These are phyloP conservation scores for Glomus cerebriforme DNA, from an alignment of 192 early-diverging fungal species.

Conservation along the genomic window DNA sequence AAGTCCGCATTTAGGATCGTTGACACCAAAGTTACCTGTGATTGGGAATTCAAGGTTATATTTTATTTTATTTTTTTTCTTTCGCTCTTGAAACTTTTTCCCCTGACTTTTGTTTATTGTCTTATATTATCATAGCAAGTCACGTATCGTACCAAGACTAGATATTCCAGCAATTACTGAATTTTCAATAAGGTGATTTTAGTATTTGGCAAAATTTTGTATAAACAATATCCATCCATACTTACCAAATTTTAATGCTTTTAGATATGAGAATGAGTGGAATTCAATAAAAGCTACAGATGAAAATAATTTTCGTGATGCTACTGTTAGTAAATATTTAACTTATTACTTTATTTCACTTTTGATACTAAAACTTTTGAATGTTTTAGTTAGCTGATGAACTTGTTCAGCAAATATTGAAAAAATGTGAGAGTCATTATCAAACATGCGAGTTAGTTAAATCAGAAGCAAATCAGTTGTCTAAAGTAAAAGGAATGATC, in stretches of 20 bases:
- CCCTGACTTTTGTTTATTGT: background rate
- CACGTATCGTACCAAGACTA: background rate
- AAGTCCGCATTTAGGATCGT: background rate
- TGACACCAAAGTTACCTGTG: background rate
- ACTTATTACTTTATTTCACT: background rate
- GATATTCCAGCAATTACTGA: slow-evolving; percentile 16
- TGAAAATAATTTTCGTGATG: slow-evolving; percentile 26
- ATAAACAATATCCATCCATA: background rate
- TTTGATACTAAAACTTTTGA: background rate
- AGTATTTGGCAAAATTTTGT: too few relatives aligned
- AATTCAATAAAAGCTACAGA: slow-evolving; percentile 11
- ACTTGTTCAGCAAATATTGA: background rate
- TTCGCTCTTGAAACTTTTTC: background rate
- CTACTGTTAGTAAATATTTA: slow-evolving; percentile 13
- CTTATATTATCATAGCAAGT: background rate
- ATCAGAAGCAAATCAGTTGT: slow-evolving; percentile 26
- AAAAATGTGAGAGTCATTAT: slow-evolving; percentile 27
- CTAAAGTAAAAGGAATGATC: slow-evolving; percentile 22
- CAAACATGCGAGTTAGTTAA: slow-evolving; percentile 24
- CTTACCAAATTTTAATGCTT: background rate
- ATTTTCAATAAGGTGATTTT: slow-evolving; percentile 14
- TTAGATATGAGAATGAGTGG: slow-evolving; percentile 29
- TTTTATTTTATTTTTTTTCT: too few relatives aligned
- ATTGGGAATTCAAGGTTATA: background rate
- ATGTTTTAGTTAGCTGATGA: slow-evolving; percentile 26